Percentiles rank a stretch among this genome's conserved stretches.
Evolutionary conservation across 192 early-diverging fungal genomes (phyloP).

Genomic region (Lobulomyces angularis): DNA sequence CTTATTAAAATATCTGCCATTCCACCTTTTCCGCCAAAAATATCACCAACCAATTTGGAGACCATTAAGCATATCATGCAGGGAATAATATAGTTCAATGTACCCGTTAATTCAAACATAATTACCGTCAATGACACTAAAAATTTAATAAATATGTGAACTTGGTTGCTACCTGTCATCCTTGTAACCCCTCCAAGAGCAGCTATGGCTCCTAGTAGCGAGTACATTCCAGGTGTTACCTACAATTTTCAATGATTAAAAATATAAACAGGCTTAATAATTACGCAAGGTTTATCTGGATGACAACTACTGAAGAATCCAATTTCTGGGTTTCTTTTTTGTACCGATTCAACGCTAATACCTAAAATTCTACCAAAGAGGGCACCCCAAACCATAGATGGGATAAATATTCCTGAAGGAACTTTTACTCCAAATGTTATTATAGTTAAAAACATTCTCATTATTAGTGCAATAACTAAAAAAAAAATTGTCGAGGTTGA

Average conservation of each 20-base stretch:
- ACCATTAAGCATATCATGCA: slow-evolving; percentile 67
- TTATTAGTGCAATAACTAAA: slow-evolving; percentile 15
- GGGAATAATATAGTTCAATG: slow-evolving; percentile 86
- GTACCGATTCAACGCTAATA: slow-evolving; percentile 67
- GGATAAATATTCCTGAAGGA: slow-evolving; percentile 36
- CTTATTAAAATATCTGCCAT: slow-evolving; percentile 14
- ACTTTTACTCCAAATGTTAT: slow-evolving; percentile 28
- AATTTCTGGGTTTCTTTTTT: slow-evolving; percentile 20
- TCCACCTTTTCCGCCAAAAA: slow-evolving; percentile 27
- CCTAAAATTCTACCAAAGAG: slow-evolving; percentile 87
- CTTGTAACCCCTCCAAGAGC: slow-evolving; percentile 78
- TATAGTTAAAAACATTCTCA: slow-evolving; percentile 19
- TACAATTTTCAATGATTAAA: too few species aligned
- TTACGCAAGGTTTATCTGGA: slow-evolving; percentile 32
- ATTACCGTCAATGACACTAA: slow-evolving; percentile 86
- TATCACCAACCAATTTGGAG: slow-evolving; percentile 41
- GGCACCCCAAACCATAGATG: slow-evolving; percentile 47
- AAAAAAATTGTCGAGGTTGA: slow-evolving; percentile 6
- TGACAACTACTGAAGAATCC: slow-evolving; percentile 24
- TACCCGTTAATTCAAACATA: slow-evolving; percentile 98
- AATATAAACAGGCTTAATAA: too few species aligned
- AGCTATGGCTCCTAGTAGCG: slow-evolving; percentile 86
- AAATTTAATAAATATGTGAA: slow-evolving; percentile 28
- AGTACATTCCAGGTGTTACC: slow-evolving; percentile 89
- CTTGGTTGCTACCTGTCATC: slow-evolving; percentile 39